Conservation (phyloP, 2,329 filamentous ascomycete species). For the Stylonectria norvegica region DNA sequence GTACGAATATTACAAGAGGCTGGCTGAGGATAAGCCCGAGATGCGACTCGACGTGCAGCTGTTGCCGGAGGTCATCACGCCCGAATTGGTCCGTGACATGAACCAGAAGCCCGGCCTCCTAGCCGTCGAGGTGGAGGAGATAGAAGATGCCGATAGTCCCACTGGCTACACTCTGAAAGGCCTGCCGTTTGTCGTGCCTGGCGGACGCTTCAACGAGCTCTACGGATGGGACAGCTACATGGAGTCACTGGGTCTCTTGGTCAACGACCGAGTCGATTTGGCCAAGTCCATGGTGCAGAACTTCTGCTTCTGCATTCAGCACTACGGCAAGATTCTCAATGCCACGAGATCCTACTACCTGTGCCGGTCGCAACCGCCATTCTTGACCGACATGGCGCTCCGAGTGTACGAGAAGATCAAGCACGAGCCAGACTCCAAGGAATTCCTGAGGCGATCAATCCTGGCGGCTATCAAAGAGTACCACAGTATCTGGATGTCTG, state of each 20-base stretch:
- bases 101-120: conserved; percentile 86
- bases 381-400: conserved; percentile 94
- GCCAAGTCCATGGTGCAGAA: conserved; percentile 94
- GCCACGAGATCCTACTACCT: conserved; percentile 96
- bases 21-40: conserved; percentile 76
- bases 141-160: conserved; percentile 52
- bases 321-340: conserved; percentile 98
- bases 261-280: conserved; percentile 79
- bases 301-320: conserved; percentile 97
- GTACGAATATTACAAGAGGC: conserved; percentile 78
- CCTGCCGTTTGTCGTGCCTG: conserved; percentile 93
- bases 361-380: conserved; percentile 88
- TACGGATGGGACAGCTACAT: conserved; percentile 99
- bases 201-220: conserved; percentile 94
- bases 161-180: conserved; percentile 72
- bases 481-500: conserved; percentile 78
- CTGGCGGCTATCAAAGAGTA: conserved; percentile 97
- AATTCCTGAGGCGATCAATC: conserved; percentile 77
- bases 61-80: conserved; percentile 73
- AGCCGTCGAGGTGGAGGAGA: conserved; percentile 83
- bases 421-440: conserved; percentile 72
- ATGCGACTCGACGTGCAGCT: conserved; percentile 82
- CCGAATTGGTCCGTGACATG: conserved; percentile 76
- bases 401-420: conserved; percentile 92
- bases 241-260: conserved; percentile 85